phyloP scores from a whole-genome alignment of 176 grass and related monocot species.

The Alopecurus myosuroides region DNA sequence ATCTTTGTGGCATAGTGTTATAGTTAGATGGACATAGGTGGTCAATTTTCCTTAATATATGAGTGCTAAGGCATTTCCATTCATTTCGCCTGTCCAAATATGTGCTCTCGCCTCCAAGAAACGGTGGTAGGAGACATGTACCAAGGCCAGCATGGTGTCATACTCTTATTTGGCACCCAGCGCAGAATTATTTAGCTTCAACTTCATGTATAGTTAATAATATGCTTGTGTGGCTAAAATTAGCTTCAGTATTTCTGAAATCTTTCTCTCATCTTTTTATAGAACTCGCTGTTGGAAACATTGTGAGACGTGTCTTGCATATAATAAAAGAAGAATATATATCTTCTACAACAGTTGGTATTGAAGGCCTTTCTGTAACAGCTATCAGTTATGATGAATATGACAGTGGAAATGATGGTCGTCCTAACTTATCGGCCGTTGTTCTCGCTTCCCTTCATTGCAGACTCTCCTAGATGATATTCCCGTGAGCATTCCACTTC shows the following conservation, averaged over 20 bases:
- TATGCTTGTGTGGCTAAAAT: background rate
- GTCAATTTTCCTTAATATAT: too few relatives aligned
- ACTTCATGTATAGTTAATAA: background rate
- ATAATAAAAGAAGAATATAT: constrained; percentile 94
- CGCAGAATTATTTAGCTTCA: background rate
- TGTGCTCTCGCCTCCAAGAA: too few relatives aligned
- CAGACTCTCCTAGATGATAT: constrained; percentile 92
- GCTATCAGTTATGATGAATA: constrained; percentile 70
- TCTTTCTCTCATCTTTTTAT: too few relatives aligned
- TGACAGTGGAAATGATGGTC: constrained; percentile 50
- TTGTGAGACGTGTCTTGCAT: too few relatives aligned
- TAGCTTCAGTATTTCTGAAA: constrained; percentile 9
- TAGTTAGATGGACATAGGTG: too few relatives aligned
- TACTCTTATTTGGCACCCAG: background rate
- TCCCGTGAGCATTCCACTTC: constrained; percentile 47
- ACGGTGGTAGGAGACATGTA: too few relatives aligned
- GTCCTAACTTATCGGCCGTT: too few relatives aligned
- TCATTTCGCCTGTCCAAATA: too few relatives aligned
- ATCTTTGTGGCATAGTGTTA: too few relatives aligned
- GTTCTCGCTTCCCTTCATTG: constrained; percentile 83
- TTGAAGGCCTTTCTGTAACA: constrained; percentile 64
- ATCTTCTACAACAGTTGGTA: constrained; percentile 54
- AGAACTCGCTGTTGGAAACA: too few relatives aligned
- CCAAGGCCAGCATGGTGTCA: too few relatives aligned
- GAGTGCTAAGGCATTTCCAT: too few relatives aligned